A percentile compares a stretch with the other conserved stretches of the same genome.
Evolutionary conservation across 2,329 filamentous ascomycete species (phyloP).

Genomic region (Fusarium nodosum): DNA sequence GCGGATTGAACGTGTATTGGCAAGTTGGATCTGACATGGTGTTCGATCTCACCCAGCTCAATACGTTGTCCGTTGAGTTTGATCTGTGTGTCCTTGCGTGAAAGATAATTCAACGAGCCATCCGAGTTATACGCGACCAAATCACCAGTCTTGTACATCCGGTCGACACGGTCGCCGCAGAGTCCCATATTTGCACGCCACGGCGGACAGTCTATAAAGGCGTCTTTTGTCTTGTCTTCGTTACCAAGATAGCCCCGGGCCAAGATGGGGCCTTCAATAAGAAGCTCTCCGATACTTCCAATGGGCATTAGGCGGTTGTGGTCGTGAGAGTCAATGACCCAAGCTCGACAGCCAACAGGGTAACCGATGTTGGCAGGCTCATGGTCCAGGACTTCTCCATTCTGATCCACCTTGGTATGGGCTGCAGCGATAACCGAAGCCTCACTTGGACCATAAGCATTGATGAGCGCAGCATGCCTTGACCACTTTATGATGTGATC

Average conservation of each 20-base stretch:
- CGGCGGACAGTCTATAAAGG: conserved; percentile 60
- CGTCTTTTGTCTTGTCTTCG: conserved; percentile 22
- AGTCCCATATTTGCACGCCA: conserved; percentile 48
- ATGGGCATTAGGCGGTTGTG: conserved; percentile 28
- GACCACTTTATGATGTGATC: conserved; percentile 35
- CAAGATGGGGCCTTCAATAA: conserved; percentile 34
- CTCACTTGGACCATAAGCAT: conserved; percentile 40
- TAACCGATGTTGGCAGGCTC: conserved; percentile 24
- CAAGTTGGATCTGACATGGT: conserved; percentile 58
- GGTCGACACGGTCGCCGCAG: neutral
- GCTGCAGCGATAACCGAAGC: conserved; percentile 18
- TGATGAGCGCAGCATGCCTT: conserved; percentile 26
- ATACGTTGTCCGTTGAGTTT: conserved; percentile 71
- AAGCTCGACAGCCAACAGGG: conserved; percentile 24
- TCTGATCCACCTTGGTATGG: conserved; percentile 13
- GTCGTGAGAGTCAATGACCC: conserved; percentile 15
- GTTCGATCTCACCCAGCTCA: conserved; percentile 63
- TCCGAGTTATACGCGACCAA: conserved; percentile 59
- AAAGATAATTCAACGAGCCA: conserved; percentile 60
- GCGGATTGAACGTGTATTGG: conserved; percentile 58
- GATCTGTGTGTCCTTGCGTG: conserved; percentile 70
- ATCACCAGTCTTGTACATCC: conserved; percentile 64
- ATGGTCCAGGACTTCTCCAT: neutral
- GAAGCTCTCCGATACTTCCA: conserved; percentile 21
- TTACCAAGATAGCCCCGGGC: conserved; percentile 32